A percentile compares a stretch with the other conserved stretches of the same genome.
phyloP scores from a whole-genome alignment of 2,329 filamentous ascomycete species.

The Drechslerella dactyloides region DNA sequence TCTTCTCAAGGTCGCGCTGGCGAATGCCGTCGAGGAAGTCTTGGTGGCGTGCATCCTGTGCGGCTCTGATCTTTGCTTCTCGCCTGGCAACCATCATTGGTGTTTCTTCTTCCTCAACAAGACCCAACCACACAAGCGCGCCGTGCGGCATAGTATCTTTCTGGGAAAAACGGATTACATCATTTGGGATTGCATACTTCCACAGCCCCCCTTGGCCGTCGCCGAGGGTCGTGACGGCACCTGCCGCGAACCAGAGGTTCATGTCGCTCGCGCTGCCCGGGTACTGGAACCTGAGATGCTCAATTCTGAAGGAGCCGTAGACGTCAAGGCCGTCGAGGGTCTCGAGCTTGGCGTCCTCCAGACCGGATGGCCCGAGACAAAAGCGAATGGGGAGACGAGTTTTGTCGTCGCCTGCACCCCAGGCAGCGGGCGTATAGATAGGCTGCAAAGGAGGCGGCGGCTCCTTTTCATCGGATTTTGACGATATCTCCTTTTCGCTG shows the following conservation, averaged over 20 bases:
- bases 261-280: conserved; percentile 55
- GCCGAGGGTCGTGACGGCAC: conserved; percentile 65
- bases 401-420: conserved; percentile 25
- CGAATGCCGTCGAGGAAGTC: conserved; percentile 60
- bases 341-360: conserved; percentile 41
- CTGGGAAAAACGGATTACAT: conserved; percentile 63
- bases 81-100: conserved; percentile 61
- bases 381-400: conserved; percentile 38
- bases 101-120: conserved; percentile 63
- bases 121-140: conserved; percentile 64
- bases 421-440: conserved; percentile 33
- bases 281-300: conserved; percentile 50
- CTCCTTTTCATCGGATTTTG: not conserved
- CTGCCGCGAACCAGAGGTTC: conserved; percentile 66
- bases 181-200: conserved; percentile 67
- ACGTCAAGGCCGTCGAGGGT: conserved; percentile 47
- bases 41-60: conserved; percentile 56
- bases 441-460: conserved; percentile 42
- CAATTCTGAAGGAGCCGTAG: conserved; percentile 61
- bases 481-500: conserved; percentile 2
- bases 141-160: conserved; percentile 67
- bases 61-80: conserved; percentile 60
- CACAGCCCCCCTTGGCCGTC: conserved; percentile 66
- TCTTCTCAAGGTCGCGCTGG: conserved; percentile 61
- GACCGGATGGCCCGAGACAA: conserved; percentile 32